Conservation (phyloP, 2,329 filamentous ascomycete genomes). For the Aspergillus sp. region DNA sequence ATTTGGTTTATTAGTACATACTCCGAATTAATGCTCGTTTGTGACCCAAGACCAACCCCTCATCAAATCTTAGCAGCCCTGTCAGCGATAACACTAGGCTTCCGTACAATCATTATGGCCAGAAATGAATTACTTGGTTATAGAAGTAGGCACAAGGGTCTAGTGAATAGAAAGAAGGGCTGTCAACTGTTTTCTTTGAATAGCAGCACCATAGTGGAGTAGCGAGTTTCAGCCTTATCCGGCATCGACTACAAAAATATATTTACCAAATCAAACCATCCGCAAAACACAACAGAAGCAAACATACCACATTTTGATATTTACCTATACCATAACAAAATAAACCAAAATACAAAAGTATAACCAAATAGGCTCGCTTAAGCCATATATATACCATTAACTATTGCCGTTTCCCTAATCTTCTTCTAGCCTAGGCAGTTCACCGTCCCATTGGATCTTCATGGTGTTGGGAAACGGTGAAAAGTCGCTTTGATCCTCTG, state of each 20-base stretch:
- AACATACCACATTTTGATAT: neutral
- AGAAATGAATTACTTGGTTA: neutral
- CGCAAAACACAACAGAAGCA: neutral
- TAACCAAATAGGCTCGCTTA: neutral
- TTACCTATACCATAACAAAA: neutral
- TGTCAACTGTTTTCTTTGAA: neutral
- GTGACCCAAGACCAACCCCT: slow-evolving; percentile 1
- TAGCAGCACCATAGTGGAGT: neutral
- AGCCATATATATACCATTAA: neutral
- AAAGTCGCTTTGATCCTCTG: slow-evolving; percentile 42
- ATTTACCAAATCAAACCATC: neutral
- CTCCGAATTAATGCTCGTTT: neutral
- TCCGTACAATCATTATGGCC: neutral
- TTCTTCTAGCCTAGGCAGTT: slow-evolving; percentile 24
- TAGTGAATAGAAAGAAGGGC: no score
- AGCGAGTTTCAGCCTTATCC: neutral
- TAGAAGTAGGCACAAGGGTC: no score
- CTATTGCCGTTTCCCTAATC: slow-evolving; percentile 4
- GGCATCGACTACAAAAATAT: neutral
- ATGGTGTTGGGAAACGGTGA: slow-evolving; percentile 46
- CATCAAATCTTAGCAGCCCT: neutral
- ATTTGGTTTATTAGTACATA: neutral
- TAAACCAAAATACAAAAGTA: slow-evolving; percentile 3
- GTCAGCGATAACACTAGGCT: neutral
- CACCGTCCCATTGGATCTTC: slow-evolving; percentile 47